Evolutionary conservation across 164 flowering plant species (phyloP).

Genomic region (Stephania japonica): DNA sequence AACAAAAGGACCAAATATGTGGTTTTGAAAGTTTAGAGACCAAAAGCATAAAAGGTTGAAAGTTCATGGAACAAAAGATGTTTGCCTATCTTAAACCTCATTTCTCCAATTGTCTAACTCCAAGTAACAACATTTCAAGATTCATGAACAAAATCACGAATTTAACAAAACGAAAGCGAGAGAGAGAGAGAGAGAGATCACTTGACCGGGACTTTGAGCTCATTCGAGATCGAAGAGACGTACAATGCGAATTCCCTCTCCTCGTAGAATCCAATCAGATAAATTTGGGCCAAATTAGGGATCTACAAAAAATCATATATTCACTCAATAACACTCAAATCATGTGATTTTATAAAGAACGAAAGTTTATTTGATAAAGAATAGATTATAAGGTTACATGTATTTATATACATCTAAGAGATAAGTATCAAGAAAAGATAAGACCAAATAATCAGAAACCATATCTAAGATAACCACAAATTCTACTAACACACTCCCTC

Average conservation of each 20-base stretch:
- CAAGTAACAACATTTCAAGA: neutral
- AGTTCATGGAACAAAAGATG: too few species aligned
- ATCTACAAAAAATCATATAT: conserved; percentile 38
- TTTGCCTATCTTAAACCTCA: too few species aligned
- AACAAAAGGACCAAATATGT: too few species aligned
- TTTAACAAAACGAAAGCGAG: neutral
- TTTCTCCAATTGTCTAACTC: neutral
- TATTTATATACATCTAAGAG: too few species aligned
- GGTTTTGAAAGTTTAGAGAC: too few species aligned
- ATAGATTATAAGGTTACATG: too few species aligned
- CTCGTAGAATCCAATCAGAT: conserved; percentile 93
- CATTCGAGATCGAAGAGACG: conserved; percentile 88
- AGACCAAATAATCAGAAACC: too few species aligned
- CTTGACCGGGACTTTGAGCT: conserved; percentile 94
- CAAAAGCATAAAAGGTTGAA: neutral
- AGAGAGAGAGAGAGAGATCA: conserved; percentile 12
- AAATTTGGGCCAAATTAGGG: conserved; percentile 81
- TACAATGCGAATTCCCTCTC: conserved; percentile 91
- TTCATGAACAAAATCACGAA: neutral
- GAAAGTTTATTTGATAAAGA: too few species aligned
- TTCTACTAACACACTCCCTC: too few species aligned
- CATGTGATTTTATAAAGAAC: too few species aligned
- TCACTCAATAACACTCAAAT: neutral
- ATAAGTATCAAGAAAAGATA: too few species aligned
- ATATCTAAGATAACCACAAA: too few species aligned